These are phyloP conservation scores for Fonsecaea pugnacius DNA, from an alignment of 2,329 filamentous ascomycete species.

Conservation along the genomic window DNA sequence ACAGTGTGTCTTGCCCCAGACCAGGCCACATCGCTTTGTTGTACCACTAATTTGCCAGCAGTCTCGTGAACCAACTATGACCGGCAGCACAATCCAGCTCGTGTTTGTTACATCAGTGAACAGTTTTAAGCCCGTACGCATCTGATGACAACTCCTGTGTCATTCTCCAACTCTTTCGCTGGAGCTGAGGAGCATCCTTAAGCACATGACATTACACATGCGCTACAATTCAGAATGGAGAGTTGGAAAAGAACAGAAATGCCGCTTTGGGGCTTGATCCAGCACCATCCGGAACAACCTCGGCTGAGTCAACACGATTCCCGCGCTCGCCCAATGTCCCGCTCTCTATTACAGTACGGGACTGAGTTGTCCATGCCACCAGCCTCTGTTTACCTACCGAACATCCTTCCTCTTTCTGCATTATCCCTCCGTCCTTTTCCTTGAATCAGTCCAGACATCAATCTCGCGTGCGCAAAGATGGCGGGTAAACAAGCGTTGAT, in stretches of 20 bases:
- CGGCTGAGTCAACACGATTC: not conserved
- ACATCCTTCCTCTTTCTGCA: not conserved
- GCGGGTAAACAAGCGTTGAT: slow-evolving; percentile 57
- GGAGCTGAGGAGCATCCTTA: not conserved
- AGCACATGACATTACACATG: not conserved
- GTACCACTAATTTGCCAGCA: too few species aligned
- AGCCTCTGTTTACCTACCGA: not conserved
- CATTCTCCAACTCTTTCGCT: not conserved
- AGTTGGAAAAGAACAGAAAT: not conserved
- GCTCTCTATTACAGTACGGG: not conserved
- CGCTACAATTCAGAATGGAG: not conserved
- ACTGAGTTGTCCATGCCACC: not conserved
- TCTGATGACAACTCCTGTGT: not conserved
- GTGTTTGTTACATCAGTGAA: too few species aligned
- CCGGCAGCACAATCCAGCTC: too few species aligned
- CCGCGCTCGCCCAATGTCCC: not conserved
- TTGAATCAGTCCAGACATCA: not conserved
- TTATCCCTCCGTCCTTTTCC: not conserved
- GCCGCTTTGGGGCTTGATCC: not conserved
- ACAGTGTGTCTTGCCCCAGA: too few species aligned
- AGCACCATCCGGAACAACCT: not conserved
- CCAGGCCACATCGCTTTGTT: too few species aligned
- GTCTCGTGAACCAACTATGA: too few species aligned
- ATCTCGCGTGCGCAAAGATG: slow-evolving; percentile 14
- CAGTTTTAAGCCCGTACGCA: too few species aligned